Percentiles rank a stretch among this genome's conserved stretches.
Conservation (phyloP, 495 filamentous ascomycete species). For the Sphaerosporella brunnea region DNA sequence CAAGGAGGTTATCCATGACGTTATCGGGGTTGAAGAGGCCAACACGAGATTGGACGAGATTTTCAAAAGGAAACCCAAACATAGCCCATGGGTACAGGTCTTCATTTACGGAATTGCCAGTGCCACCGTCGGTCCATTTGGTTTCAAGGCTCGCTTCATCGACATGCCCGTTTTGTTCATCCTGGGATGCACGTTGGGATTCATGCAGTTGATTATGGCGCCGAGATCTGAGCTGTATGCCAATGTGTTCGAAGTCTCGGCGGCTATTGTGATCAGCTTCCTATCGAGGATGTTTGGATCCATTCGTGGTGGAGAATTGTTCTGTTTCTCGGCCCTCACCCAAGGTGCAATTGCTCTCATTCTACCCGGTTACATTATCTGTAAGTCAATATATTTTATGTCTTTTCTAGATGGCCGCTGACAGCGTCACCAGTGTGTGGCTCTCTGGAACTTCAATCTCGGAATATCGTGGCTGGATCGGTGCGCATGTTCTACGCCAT, state of each 20-base stretch:
- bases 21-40: conserved; percentile 70
- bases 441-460: conserved; percentile 72
- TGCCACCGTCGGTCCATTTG: conserved; percentile 73
- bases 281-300: conserved; percentile 75
- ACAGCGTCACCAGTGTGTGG: conserved; percentile 41
- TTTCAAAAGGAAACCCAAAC: conserved; percentile 43
- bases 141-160: conserved; percentile 69
- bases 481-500: conserved; percentile 93
- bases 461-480: conserved; percentile 71
- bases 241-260: conserved; percentile 84
- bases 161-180: conserved; percentile 79
- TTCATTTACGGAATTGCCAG: conserved; percentile 71
- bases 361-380: conserved; percentile 69
- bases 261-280: conserved; percentile 77
- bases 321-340: conserved; percentile 85
- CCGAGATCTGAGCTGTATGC: conserved; percentile 63
- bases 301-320: conserved; percentile 48
- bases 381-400: conserved; percentile 20
- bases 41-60: conserved; percentile 51
- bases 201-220: conserved; percentile 62
- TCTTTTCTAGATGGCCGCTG: conserved; percentile 4
- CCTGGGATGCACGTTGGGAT: conserved; percentile 65
- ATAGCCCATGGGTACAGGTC: conserved; percentile 53
- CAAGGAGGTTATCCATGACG: conserved; percentile 82
- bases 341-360: conserved; percentile 87